A percentile compares a stretch with the other conserved stretches of the same genome.
These are phyloP conservation scores for Phytophthora sansomeana DNA, from an alignment of 352 stramenopile species.

Conservation along the genomic window DNA sequence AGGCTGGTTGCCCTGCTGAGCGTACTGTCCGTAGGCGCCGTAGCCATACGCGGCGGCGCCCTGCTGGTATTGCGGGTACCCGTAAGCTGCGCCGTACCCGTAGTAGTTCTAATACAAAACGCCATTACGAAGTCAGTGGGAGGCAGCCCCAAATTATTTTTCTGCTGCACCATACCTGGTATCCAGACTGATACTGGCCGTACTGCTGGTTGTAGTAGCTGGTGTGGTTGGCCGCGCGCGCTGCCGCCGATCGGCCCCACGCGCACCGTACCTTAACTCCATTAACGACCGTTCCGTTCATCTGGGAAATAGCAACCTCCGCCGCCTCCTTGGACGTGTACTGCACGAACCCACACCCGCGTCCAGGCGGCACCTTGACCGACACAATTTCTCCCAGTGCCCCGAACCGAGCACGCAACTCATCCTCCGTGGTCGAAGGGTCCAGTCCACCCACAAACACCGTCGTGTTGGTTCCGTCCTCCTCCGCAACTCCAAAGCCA, in stretches of 20 bases:
- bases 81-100: constrained; percentile 64
- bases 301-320: constrained; percentile 88
- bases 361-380: constrained; percentile 62
- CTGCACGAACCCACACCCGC: constrained; percentile 92
- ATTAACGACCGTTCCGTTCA: constrained; percentile 87
- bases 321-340: constrained; percentile 86
- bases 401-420: constrained; percentile 84
- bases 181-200: constrained; percentile 48
- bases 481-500: constrained; percentile 43
- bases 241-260: constrained; percentile 86
- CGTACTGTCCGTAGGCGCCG: constrained; percentile 59
- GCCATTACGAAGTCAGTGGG: constrained; percentile 10
- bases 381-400: constrained; percentile 77
- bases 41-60: constrained; percentile 56
- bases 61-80: constrained; percentile 46
- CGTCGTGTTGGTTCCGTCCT: constrained; percentile 87
- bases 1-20: constrained; percentile 50
- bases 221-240: constrained; percentile 42
- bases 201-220: constrained; percentile 72
- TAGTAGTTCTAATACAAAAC: constrained; percentile 56
- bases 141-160: background rate
- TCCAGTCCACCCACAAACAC: constrained; percentile 93
- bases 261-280: constrained; percentile 88
- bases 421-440: constrained; percentile 81
- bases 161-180: constrained; percentile 39